phyloP scores from a whole-genome alignment of 2,329 filamentous ascomycete species.

The Microascus cirrosus region DNA sequence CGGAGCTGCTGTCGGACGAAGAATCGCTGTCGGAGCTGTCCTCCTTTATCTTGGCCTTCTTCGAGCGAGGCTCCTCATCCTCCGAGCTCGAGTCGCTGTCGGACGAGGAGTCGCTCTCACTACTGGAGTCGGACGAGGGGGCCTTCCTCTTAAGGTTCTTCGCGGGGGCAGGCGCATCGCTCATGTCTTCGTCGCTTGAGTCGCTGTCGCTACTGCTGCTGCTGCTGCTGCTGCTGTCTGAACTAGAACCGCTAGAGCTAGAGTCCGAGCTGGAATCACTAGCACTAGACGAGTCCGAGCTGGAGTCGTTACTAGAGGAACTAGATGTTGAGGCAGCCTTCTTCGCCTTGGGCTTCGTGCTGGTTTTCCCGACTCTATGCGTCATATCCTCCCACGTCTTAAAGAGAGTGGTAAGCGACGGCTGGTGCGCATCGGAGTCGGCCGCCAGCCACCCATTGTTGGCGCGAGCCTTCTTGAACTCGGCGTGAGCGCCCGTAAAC shows the following conservation, averaged over 20 bases:
- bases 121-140: conserved; percentile 10
- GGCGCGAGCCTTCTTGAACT: conserved; percentile 52
- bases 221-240: conserved; percentile 6
- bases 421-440: conserved; percentile 12
- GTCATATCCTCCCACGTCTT: conserved; percentile 31
- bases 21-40: background rate
- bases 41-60: conserved; percentile 35
- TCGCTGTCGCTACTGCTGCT: conserved; percentile 8
- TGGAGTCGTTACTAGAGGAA: conserved; percentile 7
- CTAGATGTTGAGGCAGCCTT: conserved; percentile 9
- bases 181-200: conserved; percentile 12
- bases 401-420: conserved; percentile 38
- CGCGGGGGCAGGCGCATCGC: conserved; percentile 12
- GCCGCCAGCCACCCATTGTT: conserved; percentile 35
- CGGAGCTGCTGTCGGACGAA: conserved; percentile 6
- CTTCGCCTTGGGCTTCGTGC: background rate
- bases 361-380: conserved; percentile 3
- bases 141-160: conserved; percentile 10
- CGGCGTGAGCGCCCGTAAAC: conserved; percentile 48
- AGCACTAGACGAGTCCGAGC: background rate
- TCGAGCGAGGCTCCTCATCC: conserved; percentile 22
- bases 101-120: conserved; percentile 11
- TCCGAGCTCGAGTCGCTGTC: conserved; percentile 6
- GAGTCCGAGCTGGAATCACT: conserved; percentile 2
- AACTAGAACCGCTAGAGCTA: background rate